Base-by-base conservation (phyloP, 2,329 filamentous ascomycete species). In the Lecanicillium sp. region DNA sequence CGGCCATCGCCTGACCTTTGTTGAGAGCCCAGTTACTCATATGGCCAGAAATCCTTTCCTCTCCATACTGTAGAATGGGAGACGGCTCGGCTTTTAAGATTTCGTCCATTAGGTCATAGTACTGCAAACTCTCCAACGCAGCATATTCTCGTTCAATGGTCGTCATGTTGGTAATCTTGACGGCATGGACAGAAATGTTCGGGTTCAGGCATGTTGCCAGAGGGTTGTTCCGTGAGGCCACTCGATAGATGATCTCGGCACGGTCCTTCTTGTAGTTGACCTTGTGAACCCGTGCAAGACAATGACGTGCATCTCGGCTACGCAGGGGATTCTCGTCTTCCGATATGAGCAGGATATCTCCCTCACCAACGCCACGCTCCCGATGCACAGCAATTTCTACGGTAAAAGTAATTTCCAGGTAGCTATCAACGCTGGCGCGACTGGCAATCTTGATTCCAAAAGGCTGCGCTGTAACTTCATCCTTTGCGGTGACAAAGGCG, bases 91-190 rank as follows among this genome's bases (percentile, higher is more conserved):
- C 92, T 50, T 81, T 80, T 34, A 94, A 70, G 41, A 98, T 86
- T 61, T 98, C 92, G 42, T 90, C 84, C 67, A 90, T 94, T 15
- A 98, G 71, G 60, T 98, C 92, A 52, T 97, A 98, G 60, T 94
- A 97, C 58, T 94, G 84, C 46, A 98, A 62, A 52, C 86, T 90
- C 63, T 88, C 84, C 20, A 98, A 65, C 1, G 92, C 87, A 41
- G 88, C 92, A 58, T 89, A 98, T 61, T 98, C 92, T 58, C 92
- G 82, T 65, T 98, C 90, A 37, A 97, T 81, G 1, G 92, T 92
- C 2, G 84, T 94, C 68, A 98, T 84, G 44, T 90, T 95, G 39
- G 88, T 87, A 48, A 98, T 80, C 55, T 94, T 94, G 41, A 86
- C 71, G 3, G 81, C 88, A 51, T 79, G 75, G 0, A 95, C 70